Evolutionary conservation across 2,329 filamentous ascomycete species (phyloP), one percentile per base, ranked within the genome.

Genomic region (Albifimbria verrucaria): DNA sequence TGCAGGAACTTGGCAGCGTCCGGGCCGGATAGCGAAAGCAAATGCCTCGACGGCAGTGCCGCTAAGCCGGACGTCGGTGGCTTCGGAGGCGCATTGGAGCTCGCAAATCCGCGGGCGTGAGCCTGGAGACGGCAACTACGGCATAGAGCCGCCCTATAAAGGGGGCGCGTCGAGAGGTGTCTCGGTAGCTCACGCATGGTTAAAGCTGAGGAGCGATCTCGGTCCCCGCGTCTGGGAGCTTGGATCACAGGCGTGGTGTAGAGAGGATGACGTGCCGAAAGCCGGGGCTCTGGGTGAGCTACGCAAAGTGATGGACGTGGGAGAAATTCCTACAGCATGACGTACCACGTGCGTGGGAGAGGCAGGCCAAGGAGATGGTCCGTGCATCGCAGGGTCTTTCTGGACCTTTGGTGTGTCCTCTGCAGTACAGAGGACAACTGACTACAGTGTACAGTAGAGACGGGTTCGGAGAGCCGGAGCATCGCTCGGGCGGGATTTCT

Each of bases 1-100:
- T 97, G 92, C 2, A 99, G 81, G 71, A 92, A 97, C 60, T 88
- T 87, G 46, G 88, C 81, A 26, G 91, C 86, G 64, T 97, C 93
- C 3, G 79, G 79, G 3, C 94, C 94, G 17, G 86, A 82, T 57
- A 97, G 76, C 41, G 87, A 87, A 60, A 99, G 86, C 44, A 97
- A 79, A 50, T 85, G 84, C 48, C 94, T 89, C 59, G 87, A 87
- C n/a, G 82, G 73, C 57, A 97, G 82, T 23, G 70, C 68, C 15
- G 82, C 73, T 69, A 82, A 65, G 59, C 75, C 77, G 54, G 79
- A 64, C 2, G 69, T 23, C 2, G 79, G 77, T 15, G 78, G 77
- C 39, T 70, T 67, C 12, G 75, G 71, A 43, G 69, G 67, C 28
- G 64, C 55, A 2, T 57, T 7, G 26, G 62, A 60, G 54, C 61